Base-by-base conservation (phyloP, 306 rosid genomes). In the Vigna radiata region DNA sequence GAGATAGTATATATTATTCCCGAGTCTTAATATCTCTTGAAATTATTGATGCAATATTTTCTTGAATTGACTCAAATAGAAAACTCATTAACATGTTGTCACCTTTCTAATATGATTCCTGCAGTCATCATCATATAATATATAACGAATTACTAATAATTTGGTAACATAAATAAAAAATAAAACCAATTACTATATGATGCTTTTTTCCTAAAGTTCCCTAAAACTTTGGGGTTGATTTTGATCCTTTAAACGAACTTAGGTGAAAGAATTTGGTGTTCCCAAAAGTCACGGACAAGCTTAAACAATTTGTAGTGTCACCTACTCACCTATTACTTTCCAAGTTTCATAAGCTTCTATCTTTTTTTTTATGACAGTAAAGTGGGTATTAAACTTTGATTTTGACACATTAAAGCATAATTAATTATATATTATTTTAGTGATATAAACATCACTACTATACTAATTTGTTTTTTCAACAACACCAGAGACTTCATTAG, bases 201-300 rank as follows among this genome's bases (percentile, higher is more conserved):
- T 25, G 33, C 47, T 74, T 61, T 62, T 36, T 36, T 36, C 23
- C 13, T 48, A 62, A 75, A 62, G 50, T 16, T 10, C 36, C 31
- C 56, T 37, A 23, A 58, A 62, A 47, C 48, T 29, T 76, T 50
- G 43, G 72, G 52, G 37, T 52, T 18, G 14, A 39, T 52, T 77
- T 50, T 79, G 17, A 8, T 37, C 27, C 52, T 25, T 66, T 66
- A 77, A 66, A 36, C 54, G 39, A 14, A 33, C 39, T 37, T 67
- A 39, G 23, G 53, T 16, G 68, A 72, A 52, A 54, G 55, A 70
- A 63, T 47, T 56, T 67, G 39, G 53, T 60, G 78, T 76, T 58
- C 62, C 81, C 81, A 68, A 71, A 78, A 81, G 75, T 66, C 66
- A 25, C 31, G 72, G 73, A 31, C 68, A 74, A 56, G 72, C 69